Conservation (phyloP, 805 yeast genomes). For the Kockiozyma suomiensis region DNA sequence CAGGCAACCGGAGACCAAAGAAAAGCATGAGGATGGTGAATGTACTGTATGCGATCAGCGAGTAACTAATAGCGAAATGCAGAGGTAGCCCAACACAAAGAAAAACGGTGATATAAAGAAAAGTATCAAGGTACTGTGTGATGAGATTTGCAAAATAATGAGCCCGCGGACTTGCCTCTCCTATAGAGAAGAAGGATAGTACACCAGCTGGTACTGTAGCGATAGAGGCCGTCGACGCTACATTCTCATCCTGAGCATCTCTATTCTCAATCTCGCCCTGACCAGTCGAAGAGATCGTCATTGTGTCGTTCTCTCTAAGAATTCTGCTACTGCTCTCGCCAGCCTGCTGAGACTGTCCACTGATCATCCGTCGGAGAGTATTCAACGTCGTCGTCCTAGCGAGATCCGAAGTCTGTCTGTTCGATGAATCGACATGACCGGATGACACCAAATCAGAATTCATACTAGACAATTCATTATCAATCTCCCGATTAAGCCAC, state of each 20-base stretch:
- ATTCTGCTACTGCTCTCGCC: slow-evolving; percentile 2
- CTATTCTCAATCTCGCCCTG: background rate
- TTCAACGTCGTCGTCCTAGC: slow-evolving; percentile 3
- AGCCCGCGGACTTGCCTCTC: slow-evolving; percentile 28
- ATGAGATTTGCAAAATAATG: slow-evolving; percentile 30
- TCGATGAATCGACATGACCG: background rate
- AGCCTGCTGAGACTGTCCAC: slow-evolving; percentile 4
- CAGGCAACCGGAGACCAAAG: slow-evolving; percentile 52
- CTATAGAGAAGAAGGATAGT: slow-evolving; percentile 5
- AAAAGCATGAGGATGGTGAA: slow-evolving; percentile 61
- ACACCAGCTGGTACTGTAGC: background rate
- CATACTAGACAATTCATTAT: slow-evolving; percentile 16
- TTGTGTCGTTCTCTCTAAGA: background rate
- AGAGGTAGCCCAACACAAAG: slow-evolving; percentile 62
- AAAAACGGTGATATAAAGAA: slow-evolving; percentile 39
- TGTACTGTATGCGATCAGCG: slow-evolving; percentile 64
- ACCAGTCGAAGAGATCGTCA: background rate
- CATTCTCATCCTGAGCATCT: background rate
- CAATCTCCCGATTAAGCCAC: slow-evolving; percentile 8
- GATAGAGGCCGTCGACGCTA: background rate
- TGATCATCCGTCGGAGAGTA: slow-evolving; percentile 5
- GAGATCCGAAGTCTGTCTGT: slow-evolving; percentile 3
- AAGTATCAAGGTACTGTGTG: slow-evolving; percentile 31
- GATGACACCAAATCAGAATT: background rate
- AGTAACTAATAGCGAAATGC: slow-evolving; percentile 59